Conservation (phyloP, 306 rosid species). For the Cicer yamashitae region DNA sequence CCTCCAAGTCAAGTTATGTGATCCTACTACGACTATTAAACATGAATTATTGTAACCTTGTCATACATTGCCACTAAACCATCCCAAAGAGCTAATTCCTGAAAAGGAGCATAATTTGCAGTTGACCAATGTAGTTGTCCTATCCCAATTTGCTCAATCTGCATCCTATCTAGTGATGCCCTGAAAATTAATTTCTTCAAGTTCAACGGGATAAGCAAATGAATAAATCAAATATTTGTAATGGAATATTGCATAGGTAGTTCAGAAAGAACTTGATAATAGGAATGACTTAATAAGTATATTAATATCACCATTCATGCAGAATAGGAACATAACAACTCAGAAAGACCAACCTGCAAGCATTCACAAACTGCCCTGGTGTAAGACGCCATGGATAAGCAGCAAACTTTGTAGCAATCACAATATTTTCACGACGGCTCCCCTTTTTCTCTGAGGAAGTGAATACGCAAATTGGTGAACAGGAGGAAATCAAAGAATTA, state of each 20-base stretch:
- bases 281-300: not conserved
- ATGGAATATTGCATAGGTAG: not conserved
- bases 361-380: slow-evolving; percentile 81
- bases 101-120: slow-evolving; percentile 91
- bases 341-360: slow-evolving; percentile 74
- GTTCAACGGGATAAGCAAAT: slow-evolving; percentile 31
- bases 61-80: slow-evolving; percentile 97
- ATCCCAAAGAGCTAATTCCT: slow-evolving; percentile 92
- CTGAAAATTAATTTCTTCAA: slow-evolving; percentile 50
- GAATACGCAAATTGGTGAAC: slow-evolving; percentile 27
- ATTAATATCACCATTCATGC: not conserved
- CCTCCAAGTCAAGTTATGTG: not conserved
- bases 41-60: slow-evolving; percentile 66
- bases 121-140: slow-evolving; percentile 98
- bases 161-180: slow-evolving; percentile 86
- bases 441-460: slow-evolving; percentile 62
- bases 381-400: slow-evolving; percentile 99
- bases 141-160: slow-evolving; percentile 86
- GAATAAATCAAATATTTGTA: slow-evolving; percentile 3
- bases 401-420: slow-evolving; percentile 92
- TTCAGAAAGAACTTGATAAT: not conserved
- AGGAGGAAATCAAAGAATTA: slow-evolving; percentile 11
- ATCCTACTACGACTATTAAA: slow-evolving; percentile 26
- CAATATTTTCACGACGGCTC: slow-evolving; percentile 56
- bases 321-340: slow-evolving; percentile 15